Evolutionary conservation across 306 rosid genomes (phyloP).

Genomic region (Sechiopsis laciniata): DNA sequence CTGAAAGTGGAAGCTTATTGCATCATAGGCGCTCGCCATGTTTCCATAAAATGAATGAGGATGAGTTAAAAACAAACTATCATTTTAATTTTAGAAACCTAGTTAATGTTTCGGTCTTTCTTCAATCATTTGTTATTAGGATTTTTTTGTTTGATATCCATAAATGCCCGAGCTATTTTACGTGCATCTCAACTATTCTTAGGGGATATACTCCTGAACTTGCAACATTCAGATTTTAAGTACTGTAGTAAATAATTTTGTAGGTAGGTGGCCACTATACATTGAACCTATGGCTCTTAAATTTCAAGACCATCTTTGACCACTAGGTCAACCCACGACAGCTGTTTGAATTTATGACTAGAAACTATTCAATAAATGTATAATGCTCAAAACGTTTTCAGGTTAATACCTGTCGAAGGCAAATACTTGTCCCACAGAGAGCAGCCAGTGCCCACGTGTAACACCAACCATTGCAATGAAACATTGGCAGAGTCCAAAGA

Average conservation of each 20-base stretch:
- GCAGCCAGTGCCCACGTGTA: slow-evolving; percentile 89
- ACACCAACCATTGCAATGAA: slow-evolving; percentile 98
- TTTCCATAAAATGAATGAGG: background rate
- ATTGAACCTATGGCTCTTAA: no score
- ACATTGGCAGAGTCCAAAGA: slow-evolving; percentile 94
- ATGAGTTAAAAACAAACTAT: background rate
- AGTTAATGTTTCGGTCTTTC: background rate
- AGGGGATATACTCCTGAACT: no score
- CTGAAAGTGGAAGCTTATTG: background rate
- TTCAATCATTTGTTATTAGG: background rate
- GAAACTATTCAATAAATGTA: background rate
- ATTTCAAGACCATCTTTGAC: no score
- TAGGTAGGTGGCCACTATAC: no score
- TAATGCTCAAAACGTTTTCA: background rate
- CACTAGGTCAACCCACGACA: no score
- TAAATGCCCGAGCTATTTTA: no score
- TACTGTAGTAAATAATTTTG: no score
- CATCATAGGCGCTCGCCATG: slow-evolving; percentile 8
- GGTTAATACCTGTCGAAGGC: slow-evolving; percentile 74
- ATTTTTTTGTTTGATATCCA: no score
- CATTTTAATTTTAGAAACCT: background rate
- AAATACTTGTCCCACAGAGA: slow-evolving; percentile 69
- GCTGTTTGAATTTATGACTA: background rate
- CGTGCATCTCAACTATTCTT: no score
- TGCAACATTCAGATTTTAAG: no score